Base-by-base conservation (phyloP, 495 filamentous ascomycete genomes). In the Neurospora tetraspora region DNA sequence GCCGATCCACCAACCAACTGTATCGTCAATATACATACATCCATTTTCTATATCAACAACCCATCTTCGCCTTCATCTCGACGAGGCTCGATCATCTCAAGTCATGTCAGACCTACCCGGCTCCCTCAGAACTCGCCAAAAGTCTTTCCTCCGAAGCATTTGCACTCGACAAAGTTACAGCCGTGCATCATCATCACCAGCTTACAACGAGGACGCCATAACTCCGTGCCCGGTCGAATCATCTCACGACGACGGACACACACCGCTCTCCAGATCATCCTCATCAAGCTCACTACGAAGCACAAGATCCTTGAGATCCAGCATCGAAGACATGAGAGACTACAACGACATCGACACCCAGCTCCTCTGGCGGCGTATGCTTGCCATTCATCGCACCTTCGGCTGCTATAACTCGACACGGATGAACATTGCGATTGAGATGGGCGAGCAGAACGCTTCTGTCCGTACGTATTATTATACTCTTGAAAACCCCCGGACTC, bases 351-450 rank as follows among this genome's bases (percentile, higher is more conserved):
- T 80, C 34, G 81, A 83, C 72, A 77, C 80, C 31, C 78, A 77
- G 68, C 78, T 77, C 37, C 77, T 85, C 23, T 85, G 83, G 83
- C 74, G 77, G 68, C 81, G 82, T 36, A 85, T 85, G 83, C 77
- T 85, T 31, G 79, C 78, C 16, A 79, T 85, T 12, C 83, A 85
- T 74, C 73, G 74, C 43, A 79, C 73, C 27, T 85, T 82, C 39
- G 81, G 82, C 10, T 85, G 83, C 74, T 85, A 85, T 71, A 83
- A 83, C 53, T 84, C 82, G 9, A 81, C 83, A 23, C 74, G 83
- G 36, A 84, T 85, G 83, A 77, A 77, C 34, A 81, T 82, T 14
- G 83, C 83, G 6, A 72, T 85, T 31, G 81, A 80, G 11, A 78
- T 75, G n/a, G 80, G 77, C 10, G 77, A 76, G 16, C 75, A 78